phyloP scores from a whole-genome alignment of 345 rosid species.

The Camelina laxa region DNA sequence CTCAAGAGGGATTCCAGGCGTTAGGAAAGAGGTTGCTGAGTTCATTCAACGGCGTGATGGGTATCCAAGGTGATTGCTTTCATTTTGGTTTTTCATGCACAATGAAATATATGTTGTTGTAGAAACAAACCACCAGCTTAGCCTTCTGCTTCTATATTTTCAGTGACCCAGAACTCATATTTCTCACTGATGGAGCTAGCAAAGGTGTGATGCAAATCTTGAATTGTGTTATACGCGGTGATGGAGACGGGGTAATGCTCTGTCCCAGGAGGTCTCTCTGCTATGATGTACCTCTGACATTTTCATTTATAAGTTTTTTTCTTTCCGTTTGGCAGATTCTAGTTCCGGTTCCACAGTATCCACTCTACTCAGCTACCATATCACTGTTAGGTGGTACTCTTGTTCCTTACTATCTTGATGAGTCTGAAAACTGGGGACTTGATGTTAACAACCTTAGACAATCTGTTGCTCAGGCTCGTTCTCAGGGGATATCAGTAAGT shows the following conservation, averaged over 20 bases:
- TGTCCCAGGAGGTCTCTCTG: constrained; percentile 21
- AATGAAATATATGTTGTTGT: background rate
- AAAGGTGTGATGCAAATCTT: constrained; percentile 98
- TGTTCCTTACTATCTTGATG: constrained; percentile 91
- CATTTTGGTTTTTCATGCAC: background rate
- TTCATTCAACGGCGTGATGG: constrained; percentile 96
- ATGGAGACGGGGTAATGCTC: constrained; percentile 82
- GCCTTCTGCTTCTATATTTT: constrained; percentile 37
- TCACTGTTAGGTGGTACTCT: constrained; percentile 89
- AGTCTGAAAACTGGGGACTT: constrained; percentile 98
- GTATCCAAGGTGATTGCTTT: constrained; percentile 76
- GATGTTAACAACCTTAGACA: constrained; percentile 77
- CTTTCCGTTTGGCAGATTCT: constrained; percentile 55
- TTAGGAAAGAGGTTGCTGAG: constrained; percentile 94
- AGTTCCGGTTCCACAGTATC: constrained; percentile 99
- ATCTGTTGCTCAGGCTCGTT: constrained; percentile 78
- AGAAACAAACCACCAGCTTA: constrained; percentile 36
- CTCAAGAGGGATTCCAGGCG: constrained; percentile 89
- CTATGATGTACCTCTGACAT: background rate
- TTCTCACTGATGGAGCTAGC: constrained; percentile 98
- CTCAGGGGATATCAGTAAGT: constrained; percentile 85
- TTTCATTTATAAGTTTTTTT: constrained; percentile 19
- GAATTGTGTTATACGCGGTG: constrained; percentile 83
- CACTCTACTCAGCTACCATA: constrained; percentile 96
- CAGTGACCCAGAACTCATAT: constrained; percentile 95